Conservation (phyloP, 2,329 filamentous ascomycete genomes). For the Fusarium concolor region DNA sequence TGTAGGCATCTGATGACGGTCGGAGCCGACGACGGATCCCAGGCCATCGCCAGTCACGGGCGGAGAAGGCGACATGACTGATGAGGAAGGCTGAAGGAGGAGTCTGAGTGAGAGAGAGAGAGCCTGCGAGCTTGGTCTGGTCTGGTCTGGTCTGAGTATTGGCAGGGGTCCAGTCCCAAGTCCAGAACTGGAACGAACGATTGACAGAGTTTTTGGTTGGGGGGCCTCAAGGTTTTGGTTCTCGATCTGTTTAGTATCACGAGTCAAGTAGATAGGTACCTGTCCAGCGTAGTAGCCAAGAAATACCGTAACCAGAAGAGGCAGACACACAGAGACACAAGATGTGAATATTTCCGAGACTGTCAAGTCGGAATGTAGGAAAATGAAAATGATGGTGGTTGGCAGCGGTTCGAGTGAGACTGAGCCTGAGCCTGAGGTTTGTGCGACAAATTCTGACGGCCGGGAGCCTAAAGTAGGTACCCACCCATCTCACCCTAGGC, state of each 20-base stretch:
- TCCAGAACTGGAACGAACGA: too few relatives aligned
- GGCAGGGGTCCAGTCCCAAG: slow-evolving; percentile 25
- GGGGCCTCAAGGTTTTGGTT: slow-evolving; percentile 26
- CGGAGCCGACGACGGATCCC: slow-evolving; percentile 35
- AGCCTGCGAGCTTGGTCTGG: too few relatives aligned
- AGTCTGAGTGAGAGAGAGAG: not conserved
- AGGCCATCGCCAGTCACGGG: slow-evolving; percentile 13
- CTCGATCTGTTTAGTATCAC: slow-evolving; percentile 7
- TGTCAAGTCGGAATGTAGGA: not conserved
- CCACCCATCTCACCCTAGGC: not conserved
- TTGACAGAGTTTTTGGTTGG: slow-evolving; percentile 22
- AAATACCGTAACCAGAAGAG: slow-evolving; percentile 5
- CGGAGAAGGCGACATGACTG: slow-evolving; percentile 27
- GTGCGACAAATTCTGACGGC: slow-evolving; percentile 26
- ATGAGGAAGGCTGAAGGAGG: slow-evolving; percentile 2
- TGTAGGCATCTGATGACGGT: slow-evolving; percentile 21
- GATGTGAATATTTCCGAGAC: slow-evolving; percentile 2
- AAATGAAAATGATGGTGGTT: slow-evolving; percentile 1
- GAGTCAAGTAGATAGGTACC: not conserved
- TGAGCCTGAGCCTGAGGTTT: not conserved
- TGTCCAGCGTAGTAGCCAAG: not conserved
- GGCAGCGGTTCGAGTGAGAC: not conserved
- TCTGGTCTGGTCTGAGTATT: not conserved
- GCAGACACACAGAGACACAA: not conserved
- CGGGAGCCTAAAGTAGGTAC: not conserved